Conservation (phyloP, 208 protist genomes). For the Wallacemonas sp. region DNA sequence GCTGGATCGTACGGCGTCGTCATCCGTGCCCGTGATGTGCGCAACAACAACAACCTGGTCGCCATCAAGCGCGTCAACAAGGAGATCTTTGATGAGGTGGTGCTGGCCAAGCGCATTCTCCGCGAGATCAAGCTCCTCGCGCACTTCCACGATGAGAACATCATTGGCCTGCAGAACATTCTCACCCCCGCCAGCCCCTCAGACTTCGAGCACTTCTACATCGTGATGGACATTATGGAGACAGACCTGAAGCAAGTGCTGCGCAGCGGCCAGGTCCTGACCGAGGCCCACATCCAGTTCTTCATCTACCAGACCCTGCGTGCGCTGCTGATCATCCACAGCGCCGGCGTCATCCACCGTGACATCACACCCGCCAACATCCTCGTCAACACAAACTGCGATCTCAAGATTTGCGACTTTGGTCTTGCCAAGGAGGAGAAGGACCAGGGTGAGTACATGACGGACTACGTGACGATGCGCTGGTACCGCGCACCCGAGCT, state of each 20-base stretch:
- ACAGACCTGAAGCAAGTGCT: slow-evolving; percentile 96
- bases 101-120: slow-evolving; percentile 93
- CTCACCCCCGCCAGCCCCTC: slow-evolving; percentile 68
- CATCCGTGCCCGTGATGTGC: slow-evolving; percentile 74
- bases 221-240: slow-evolving; percentile 97
- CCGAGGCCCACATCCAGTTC: slow-evolving; percentile 94
- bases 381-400: slow-evolving; percentile 96
- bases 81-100: slow-evolving; percentile 93
- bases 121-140: slow-evolving; percentile 94
- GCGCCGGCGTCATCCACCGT: slow-evolving; percentile 95
- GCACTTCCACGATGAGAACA: slow-evolving; percentile 92
- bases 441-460: slow-evolving; percentile 91
- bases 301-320: slow-evolving; percentile 96
- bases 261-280: slow-evolving; percentile 86
- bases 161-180: slow-evolving; percentile 88
- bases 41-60: slow-evolving; percentile 73
- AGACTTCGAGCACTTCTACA: slow-evolving; percentile 91
- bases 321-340: slow-evolving; percentile 94
- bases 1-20: slow-evolving; percentile 92
- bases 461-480: slow-evolving; percentile 94
- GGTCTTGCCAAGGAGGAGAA: slow-evolving; percentile 90
- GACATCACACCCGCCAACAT: slow-evolving; percentile 97
- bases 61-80: slow-evolving; percentile 96
- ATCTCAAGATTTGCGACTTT: slow-evolving; percentile 97
- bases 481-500: slow-evolving; percentile 95